Percentiles rank a stretch among this genome's conserved stretches.
These are phyloP conservation scores for Chaetomium fimeti DNA, from an alignment of 495 filamentous ascomycete species.

Conservation along the genomic window DNA sequence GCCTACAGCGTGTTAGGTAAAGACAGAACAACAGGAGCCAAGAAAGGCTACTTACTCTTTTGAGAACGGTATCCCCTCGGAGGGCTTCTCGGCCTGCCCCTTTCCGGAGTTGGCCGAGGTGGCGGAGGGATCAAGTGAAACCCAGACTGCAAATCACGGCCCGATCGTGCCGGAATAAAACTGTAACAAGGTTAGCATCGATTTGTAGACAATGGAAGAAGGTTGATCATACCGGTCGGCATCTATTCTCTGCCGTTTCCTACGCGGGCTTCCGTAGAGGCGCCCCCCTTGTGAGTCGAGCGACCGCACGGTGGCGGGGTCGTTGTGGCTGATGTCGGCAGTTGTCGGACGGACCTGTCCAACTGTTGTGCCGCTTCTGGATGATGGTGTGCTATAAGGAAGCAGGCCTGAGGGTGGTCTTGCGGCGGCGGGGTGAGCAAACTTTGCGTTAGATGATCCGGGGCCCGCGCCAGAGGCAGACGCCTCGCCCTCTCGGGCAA, in stretches of 20 bases:
- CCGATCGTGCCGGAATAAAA: slow-evolving; percentile 93
- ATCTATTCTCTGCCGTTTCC: slow-evolving; percentile 84
- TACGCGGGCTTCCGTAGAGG: slow-evolving; percentile 72
- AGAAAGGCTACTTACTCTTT: slow-evolving; percentile 61
- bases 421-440: neutral
- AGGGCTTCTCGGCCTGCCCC: slow-evolving; percentile 16
- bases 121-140: slow-evolving; percentile 88
- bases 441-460: slow-evolving; percentile 1
- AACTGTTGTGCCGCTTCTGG: neutral
- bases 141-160: slow-evolving; percentile 87
- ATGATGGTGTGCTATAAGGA: neutral
- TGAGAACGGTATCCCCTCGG: slow-evolving; percentile 83
- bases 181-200: slow-evolving; percentile 48
- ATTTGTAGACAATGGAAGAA: slow-evolving; percentile 6
- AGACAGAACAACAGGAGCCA: neutral
- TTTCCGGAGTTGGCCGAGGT: slow-evolving; percentile 51
- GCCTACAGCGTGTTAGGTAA: slow-evolving; percentile 58
- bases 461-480: neutral
- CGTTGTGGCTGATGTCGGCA: slow-evolving; percentile 1
- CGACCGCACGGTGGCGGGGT: neutral
- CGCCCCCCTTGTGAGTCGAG: slow-evolving; percentile 58
- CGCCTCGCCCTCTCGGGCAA: neutral
- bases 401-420: slow-evolving; percentile 1
- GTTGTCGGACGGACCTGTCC: slow-evolving; percentile 5
- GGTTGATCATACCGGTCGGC: slow-evolving; percentile 62